phyloP scores from a whole-genome alignment of 257 asterid genomes.

The Solanum appendiculatum region DNA sequence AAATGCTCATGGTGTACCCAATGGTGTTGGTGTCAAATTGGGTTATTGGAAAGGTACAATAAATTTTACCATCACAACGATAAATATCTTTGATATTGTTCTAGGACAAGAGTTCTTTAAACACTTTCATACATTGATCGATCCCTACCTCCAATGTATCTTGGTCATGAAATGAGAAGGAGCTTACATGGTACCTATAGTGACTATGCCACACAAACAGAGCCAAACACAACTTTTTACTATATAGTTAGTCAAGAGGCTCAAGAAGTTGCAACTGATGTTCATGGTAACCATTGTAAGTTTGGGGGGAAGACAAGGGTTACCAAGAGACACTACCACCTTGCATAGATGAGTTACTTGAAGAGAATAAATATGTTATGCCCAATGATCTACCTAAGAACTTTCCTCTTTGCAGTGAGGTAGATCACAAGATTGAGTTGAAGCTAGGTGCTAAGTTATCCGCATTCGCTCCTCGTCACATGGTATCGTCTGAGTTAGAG shows the following conservation, averaged over 20 bases:
- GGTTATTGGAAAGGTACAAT: background rate
- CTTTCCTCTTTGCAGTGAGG: background rate
- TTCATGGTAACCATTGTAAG: background rate
- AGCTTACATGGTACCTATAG: background rate
- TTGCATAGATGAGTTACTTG: background rate
- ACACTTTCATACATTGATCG: background rate
- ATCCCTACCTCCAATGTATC: background rate
- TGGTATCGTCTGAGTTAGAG: too few relatives aligned
- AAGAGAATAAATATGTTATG: background rate
- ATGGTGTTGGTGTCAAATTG: background rate
- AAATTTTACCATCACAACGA: background rate
- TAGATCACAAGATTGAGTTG: too few relatives aligned
- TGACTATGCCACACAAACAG: background rate
- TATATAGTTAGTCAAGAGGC: background rate
- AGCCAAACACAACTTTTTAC: background rate
- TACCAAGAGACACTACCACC: background rate
- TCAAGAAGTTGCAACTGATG: background rate
- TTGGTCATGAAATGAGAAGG: background rate
- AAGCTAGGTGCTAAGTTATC: too few relatives aligned
- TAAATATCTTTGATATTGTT: background rate
- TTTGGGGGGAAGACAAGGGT: background rate
- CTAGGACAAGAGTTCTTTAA: background rate
- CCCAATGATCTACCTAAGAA: background rate
- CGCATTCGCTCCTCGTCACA: too few relatives aligned
- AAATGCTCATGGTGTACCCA: background rate